These are phyloP conservation scores for Phaffia tasmanica DNA, from an alignment of 768 basidiomycete species.

Conservation along the genomic window DNA sequence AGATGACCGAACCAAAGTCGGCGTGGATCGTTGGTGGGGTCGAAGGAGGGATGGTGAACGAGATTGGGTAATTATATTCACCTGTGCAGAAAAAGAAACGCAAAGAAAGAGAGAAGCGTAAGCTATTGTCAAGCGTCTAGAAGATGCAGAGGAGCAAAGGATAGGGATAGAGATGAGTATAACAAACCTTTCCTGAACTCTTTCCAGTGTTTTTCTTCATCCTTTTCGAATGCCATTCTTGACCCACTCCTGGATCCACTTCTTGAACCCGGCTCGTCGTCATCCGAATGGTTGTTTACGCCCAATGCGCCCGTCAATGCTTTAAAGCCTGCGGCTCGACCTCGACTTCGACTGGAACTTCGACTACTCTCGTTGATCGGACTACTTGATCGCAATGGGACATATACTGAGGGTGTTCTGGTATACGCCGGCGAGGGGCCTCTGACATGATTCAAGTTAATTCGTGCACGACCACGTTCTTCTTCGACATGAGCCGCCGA, in stretches of 20 bases:
- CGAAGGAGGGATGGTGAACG: constrained; percentile 68
- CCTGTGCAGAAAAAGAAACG: constrained; percentile 42
- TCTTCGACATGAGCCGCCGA: background rate
- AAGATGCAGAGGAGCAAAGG: background rate
- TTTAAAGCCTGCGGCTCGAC: constrained; percentile 38
- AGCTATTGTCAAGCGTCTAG: background rate
- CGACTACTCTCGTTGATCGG: constrained; percentile 26
- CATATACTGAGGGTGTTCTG: constrained; percentile 17
- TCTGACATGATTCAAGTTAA: constrained; percentile 15
- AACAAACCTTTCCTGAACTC: constrained; percentile 71
- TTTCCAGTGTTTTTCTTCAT: constrained; percentile 51
- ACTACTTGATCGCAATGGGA: constrained; percentile 22
- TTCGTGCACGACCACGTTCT: background rate
- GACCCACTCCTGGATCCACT: constrained; percentile 29
- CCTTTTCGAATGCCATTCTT: constrained; percentile 30
- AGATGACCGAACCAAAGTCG: constrained; percentile 63
- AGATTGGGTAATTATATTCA: constrained; percentile 86
- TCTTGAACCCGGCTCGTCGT: constrained; percentile 4
- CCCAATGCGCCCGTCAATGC: constrained; percentile 30
- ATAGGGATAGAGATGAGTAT: background rate
- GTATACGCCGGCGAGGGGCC: constrained; percentile 38
- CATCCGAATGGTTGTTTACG: background rate
- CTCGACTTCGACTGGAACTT: constrained; percentile 33
- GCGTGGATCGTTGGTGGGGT: constrained; percentile 66
- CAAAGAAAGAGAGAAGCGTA: constrained; percentile 8